phyloP scores from a whole-genome alignment of 768 basidiomycete genomes.

The Lenzites betulinus region DNA sequence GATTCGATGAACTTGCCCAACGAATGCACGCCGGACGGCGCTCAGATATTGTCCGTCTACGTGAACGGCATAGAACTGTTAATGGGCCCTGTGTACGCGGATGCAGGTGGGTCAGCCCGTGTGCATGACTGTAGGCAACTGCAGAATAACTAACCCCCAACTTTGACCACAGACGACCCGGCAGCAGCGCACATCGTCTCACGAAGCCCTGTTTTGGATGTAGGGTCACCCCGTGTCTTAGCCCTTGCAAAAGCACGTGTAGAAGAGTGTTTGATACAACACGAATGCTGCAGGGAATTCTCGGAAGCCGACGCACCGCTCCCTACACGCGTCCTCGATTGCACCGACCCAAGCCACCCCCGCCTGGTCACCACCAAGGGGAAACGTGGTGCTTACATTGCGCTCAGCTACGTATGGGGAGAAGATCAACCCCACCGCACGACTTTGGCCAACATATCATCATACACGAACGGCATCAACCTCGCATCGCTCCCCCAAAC shows the following conservation, averaged over 20 bases:
- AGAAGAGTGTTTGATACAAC: conserved; percentile 5
- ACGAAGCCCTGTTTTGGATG: background rate
- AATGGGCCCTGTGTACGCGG: too few relatives aligned
- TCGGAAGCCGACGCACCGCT: background rate
- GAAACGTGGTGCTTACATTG: background rate
- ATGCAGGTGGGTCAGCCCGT: too few relatives aligned
- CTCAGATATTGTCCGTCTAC: too few relatives aligned
- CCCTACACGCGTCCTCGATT: conserved; percentile 14
- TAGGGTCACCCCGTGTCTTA: background rate
- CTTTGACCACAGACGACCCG: conserved; percentile 7
- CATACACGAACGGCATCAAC: conserved; percentile 6
- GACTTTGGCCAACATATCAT: conserved; percentile 2
- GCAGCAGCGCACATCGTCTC: conserved; percentile 3
- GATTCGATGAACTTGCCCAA: too few relatives aligned
- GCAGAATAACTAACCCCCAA: too few relatives aligned
- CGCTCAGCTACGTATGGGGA: conserved; percentile 17
- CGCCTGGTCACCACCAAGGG: background rate
- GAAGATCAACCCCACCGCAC: background rate
- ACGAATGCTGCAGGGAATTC: background rate
- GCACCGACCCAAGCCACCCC: conserved; percentile 5
- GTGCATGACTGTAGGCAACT: too few relatives aligned
- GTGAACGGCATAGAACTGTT: too few relatives aligned
- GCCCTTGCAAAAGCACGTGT: background rate
- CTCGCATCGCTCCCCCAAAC: conserved; percentile 3
- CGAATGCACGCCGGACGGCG: too few relatives aligned